Conservation (phyloP, 2,329 filamentous ascomycete species). For the Sarocladium kiliense region DNA sequence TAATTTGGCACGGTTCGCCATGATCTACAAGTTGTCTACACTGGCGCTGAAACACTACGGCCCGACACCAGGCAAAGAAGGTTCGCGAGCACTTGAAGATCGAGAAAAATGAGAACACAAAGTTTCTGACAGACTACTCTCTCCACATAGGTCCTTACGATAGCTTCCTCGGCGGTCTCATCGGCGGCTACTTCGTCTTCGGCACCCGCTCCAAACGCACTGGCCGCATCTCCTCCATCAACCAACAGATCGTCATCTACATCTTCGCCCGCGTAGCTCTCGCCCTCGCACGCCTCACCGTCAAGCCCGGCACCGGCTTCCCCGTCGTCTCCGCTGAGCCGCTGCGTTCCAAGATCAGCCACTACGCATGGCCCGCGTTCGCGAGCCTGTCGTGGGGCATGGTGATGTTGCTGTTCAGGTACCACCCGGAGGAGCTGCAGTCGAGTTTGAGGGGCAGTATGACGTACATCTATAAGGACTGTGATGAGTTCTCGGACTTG, state of each 20-base stretch:
- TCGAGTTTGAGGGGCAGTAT: conserved; percentile 89
- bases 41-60: conserved; percentile 63
- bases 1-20: conserved; percentile 87
- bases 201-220: conserved; percentile 58
- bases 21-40: conserved; percentile 83
- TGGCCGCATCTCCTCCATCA: conserved; percentile 72
- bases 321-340: conserved; percentile 44
- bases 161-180: conserved; percentile 76
- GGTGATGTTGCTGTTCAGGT: conserved; percentile 94
- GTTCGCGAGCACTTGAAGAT: conserved; percentile 21
- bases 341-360: conserved; percentile 45
- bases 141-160: conserved; percentile 59
- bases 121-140: neutral
- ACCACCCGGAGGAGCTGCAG: conserved; percentile 88
- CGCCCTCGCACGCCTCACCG: conserved; percentile 74
- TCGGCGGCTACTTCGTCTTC: conserved; percentile 92
- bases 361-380: conserved; percentile 88
- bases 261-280: conserved; percentile 89
- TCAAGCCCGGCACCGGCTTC: conserved; percentile 57
- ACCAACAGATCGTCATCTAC: conserved; percentile 97
- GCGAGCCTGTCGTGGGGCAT: conserved; percentile 84
- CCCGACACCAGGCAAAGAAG: conserved; percentile 55
- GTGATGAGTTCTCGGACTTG: conserved; percentile 83
- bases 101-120: neutral
- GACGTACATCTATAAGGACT: conserved; percentile 93